Base-by-base conservation (phyloP, 2,329 filamentous ascomycete species). In the Colletotrichum higginsianum region DNA sequence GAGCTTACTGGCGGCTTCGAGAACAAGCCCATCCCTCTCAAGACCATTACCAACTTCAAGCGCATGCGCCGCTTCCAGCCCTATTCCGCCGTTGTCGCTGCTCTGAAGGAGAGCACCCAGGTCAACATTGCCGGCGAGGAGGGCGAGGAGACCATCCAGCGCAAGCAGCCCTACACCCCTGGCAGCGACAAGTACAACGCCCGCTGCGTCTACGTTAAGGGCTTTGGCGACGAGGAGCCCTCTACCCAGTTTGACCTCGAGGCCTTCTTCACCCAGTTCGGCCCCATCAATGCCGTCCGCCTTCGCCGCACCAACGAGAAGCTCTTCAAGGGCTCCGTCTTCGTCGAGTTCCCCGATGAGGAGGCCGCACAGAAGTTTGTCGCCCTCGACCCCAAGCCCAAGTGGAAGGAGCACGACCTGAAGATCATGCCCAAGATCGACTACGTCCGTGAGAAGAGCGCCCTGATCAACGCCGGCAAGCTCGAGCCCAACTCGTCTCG, bases 61-160 rank as follows among this genome's bases (percentile, higher is more conserved):
- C 95, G 97, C 81, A 99, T 99, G 97, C 92, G 91, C 76, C 93
- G 92, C 78, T 99, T 98, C 89, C 91, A 96, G 84, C 94, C 94
- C 52, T 95, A 95, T 85, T 91, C 89, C 67, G 92, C 93, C 67
- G 89, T 99, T 53, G 91, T 98, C 72, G 90, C 91, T 64, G 96
- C 96, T 46, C 89, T 98, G 63, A 93, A 92, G 82, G 89, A 93
- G 26, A 96, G 94, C 84, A 87, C 88, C 40, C 84, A 91, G 72
- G 87, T 99, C 61, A 89, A 93, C 8, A 83, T 98, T 66, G 87
- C 89, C 66, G 94, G 96, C 65, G 87, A 92, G 75, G 90, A 95
- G 75, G 92, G 91, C 72, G 82, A 91, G 74, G 91, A 96, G 88
- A 86, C 83, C 52, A 82, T 96, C 78, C 92, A 91, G 80, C 94